These are phyloP conservation scores for Termitomyces sp. DNA, from an alignment of 768 basidiomycete genomes.

Conservation along the genomic window DNA sequence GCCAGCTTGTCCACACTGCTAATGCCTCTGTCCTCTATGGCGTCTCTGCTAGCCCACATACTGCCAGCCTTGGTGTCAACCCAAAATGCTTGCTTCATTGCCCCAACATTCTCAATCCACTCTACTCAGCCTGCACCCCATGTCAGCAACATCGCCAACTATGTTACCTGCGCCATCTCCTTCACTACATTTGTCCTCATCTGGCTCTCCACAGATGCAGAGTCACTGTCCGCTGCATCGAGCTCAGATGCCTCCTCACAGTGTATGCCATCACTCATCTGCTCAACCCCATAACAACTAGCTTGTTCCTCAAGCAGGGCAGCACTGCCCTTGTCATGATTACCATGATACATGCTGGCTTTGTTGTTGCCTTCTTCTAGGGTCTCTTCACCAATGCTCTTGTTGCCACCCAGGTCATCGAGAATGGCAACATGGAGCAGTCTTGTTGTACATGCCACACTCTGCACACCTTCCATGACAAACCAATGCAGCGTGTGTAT, in stretches of 20 bases:
- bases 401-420: constrained; percentile 82
- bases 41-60: constrained; percentile 33
- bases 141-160: constrained; percentile 82
- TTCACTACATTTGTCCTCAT: constrained; percentile 57
- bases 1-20: constrained; percentile 41
- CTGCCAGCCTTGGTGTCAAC: constrained; percentile 80
- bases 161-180: constrained; percentile 73
- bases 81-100: constrained; percentile 77
- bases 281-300: constrained; percentile 78
- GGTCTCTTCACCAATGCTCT: constrained; percentile 67
- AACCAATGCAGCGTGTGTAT: too few relatives aligned
- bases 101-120: constrained; percentile 47
- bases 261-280: constrained; percentile 69
- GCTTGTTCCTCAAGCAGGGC: constrained; percentile 76
- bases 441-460: constrained; percentile 41
- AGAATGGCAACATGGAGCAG: constrained; percentile 80
- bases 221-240: constrained; percentile 87
- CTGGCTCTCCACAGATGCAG: constrained; percentile 52
- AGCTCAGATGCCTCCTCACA: constrained; percentile 60
- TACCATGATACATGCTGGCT: constrained; percentile 73
- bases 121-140: constrained; percentile 21
- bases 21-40: constrained; percentile 29
- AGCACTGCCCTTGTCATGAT: constrained; percentile 61
- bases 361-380: constrained; percentile 79
- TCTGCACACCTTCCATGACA: too few relatives aligned